Evolutionary conservation across 208 protist species (phyloP), one percentile per base, ranked within the genome.

Genomic region (Herpetomonas samuelpessoai): DNA sequence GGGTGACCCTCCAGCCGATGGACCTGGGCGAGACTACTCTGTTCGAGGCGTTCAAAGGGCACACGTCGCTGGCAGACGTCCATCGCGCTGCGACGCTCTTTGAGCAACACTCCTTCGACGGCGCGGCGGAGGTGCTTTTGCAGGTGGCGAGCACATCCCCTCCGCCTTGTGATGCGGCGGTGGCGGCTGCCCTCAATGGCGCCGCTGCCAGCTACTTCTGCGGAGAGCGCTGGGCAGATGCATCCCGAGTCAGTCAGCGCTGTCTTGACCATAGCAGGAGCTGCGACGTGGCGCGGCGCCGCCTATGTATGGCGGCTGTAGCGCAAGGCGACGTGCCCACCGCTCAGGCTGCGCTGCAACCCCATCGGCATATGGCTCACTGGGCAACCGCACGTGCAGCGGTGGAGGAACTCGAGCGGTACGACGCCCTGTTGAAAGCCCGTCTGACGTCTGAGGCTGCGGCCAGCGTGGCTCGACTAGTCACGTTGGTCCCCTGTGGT

Each of bases 121-220:
- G n/a, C n/a, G n/a, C n/a, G n/a, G n/a, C n/a, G n/a, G n/a, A n/a
- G n/a, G n/a, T n/a, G n/a, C n/a, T n/a, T n/a, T n/a, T n/a, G n/a
- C n/a, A n/a, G n/a, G n/a, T n/a, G n/a, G n/a, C n/a, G n/a, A n/a
- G n/a, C n/a, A n/a, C n/a, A n/a, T n/a, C n/a, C n/a, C n/a, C n/a
- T n/a, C n/a, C n/a, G n/a, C n/a, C n/a, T n/a, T n/a, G n/a, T n/a
- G n/a, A n/a, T n/a, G n/a, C n/a, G n/a, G n/a, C n/a, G n/a, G n/a
- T n/a, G n/a, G n/a, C n/a, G n/a, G n/a, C n/a, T n/a, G n/a, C n/a
- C n/a, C n/a, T n/a, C n/a, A n/a, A 86, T 53, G 87, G 81, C 59
- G 55, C 76, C 39, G 76, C 84, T 4, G 74, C 66, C 12, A 88
- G 84, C 71, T 75, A 84, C 48, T 74, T 73, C 52, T 55, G 63